Evolutionary conservation across 768 basidiomycete species (phyloP).

Genomic region (Termitomyces sp.): DNA sequence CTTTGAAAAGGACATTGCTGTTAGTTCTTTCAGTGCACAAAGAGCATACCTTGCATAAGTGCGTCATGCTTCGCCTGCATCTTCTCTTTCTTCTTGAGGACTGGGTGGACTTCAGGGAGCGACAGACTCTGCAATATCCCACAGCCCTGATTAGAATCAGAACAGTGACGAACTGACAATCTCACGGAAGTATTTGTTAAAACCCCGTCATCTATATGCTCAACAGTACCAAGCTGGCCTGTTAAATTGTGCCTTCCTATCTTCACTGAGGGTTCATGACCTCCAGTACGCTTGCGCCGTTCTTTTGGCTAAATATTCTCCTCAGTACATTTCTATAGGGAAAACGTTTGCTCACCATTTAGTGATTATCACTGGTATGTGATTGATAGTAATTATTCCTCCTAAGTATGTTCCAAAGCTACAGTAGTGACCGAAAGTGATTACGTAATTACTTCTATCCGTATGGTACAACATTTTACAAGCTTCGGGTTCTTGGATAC

Average conservation of each 20-base stretch:
- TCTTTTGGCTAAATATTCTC: slow-evolving; percentile 29
- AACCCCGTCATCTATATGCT: slow-evolving; percentile 41
- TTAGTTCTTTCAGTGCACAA: not conserved
- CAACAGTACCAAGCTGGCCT: slow-evolving; percentile 40
- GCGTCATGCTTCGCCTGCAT: slow-evolving; percentile 58
- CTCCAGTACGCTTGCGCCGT: slow-evolving; percentile 34
- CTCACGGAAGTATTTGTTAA: slow-evolving; percentile 36
- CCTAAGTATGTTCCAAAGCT: too few relatives aligned
- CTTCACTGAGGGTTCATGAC: slow-evolving; percentile 48
- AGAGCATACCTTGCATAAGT: slow-evolving; percentile 54
- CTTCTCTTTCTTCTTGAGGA: slow-evolving; percentile 61
- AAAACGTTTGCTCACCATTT: not conserved
- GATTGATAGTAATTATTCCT: not conserved
- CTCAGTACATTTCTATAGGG: not conserved
- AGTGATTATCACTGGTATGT: not conserved
- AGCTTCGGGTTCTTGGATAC: not conserved
- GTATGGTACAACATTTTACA: too few relatives aligned
- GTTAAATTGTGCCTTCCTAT: slow-evolving; percentile 43
- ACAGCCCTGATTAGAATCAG: slow-evolving; percentile 26
- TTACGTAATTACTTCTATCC: not conserved
- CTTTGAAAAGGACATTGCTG: slow-evolving; percentile 20
- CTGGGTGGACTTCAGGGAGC: slow-evolving; percentile 15
- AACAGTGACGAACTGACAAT: slow-evolving; percentile 2
- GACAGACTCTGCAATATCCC: slow-evolving; percentile 36
- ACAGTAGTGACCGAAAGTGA: too few relatives aligned